Conservation (phyloP, 2,329 filamentous ascomycete genomes). For the Coniochaeta sp. region DNA sequence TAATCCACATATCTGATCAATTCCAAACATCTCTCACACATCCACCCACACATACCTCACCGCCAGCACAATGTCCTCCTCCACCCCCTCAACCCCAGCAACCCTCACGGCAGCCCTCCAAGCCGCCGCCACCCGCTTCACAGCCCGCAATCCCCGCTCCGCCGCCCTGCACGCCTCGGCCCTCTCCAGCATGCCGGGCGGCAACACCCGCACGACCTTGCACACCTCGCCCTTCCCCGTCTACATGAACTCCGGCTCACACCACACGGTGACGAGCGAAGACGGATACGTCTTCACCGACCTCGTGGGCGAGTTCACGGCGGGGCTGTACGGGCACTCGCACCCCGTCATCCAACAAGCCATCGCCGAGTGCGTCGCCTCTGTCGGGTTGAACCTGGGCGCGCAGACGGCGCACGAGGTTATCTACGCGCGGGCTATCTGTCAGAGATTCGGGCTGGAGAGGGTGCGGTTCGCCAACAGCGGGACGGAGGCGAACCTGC, state of each 20-base stretch:
- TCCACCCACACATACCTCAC: neutral
- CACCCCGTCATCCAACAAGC: slow-evolving; percentile 45
- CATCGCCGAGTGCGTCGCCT: slow-evolving; percentile 34
- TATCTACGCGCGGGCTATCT: slow-evolving; percentile 43
- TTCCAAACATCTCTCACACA: neutral
- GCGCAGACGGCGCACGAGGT: slow-evolving; percentile 44
- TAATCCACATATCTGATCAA: neutral
- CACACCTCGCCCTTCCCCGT: slow-evolving; percentile 29
- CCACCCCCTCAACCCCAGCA: neutral
- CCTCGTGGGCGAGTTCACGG: slow-evolving; percentile 56
- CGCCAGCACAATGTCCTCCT: neutral
- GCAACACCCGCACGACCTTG: slow-evolving; percentile 38
- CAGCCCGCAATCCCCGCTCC: slow-evolving; percentile 29
- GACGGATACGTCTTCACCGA: slow-evolving; percentile 45
- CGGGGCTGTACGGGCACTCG: slow-evolving; percentile 60
- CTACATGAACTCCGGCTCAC: slow-evolving; percentile 19
- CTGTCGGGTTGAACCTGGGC: slow-evolving; percentile 47
- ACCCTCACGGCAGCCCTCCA: slow-evolving; percentile 17
- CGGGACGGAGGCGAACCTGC: slow-evolving; percentile 58
- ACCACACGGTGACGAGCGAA: slow-evolving; percentile 21
- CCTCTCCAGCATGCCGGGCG: slow-evolving; percentile 31
- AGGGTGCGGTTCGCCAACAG: slow-evolving; percentile 57
- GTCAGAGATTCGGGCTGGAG: slow-evolving; percentile 46
- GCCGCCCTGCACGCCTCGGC: slow-evolving; percentile 29
- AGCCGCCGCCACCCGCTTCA: slow-evolving; percentile 26